These are phyloP conservation scores for Elsinoe arachidis DNA, from an alignment of 2,329 filamentous ascomycete species.

Conservation along the genomic window DNA sequence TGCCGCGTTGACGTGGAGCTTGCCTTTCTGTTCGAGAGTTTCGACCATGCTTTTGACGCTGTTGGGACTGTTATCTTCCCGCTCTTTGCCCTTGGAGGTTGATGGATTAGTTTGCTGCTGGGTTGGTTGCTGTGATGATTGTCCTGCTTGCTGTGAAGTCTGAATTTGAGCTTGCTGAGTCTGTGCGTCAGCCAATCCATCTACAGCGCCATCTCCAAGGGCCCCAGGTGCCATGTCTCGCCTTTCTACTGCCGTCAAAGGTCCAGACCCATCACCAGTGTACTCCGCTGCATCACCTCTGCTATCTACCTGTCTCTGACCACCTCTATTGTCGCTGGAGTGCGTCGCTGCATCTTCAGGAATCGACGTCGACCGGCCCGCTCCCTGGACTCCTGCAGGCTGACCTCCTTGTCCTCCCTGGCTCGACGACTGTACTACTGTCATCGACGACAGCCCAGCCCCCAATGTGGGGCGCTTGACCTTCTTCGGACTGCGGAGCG, in stretches of 20 bases:
- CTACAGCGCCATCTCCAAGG: background rate
- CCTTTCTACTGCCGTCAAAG: background rate
- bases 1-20: background rate
- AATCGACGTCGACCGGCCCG: background rate
- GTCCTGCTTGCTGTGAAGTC: background rate
- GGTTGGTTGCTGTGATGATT: background rate
- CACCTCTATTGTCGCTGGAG: background rate
- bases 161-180: background rate
- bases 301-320: background rate
- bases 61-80: slow-evolving; percentile 10
- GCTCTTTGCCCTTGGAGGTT: slow-evolving; percentile 5
- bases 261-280: background rate
- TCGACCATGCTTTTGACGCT: slow-evolving; percentile 12
- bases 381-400: background rate
- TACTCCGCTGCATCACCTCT: background rate
- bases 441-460: background rate
- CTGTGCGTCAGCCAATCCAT: background rate
- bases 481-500: background rate
- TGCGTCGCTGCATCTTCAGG: background rate
- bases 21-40: slow-evolving; percentile 8
- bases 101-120: background rate
- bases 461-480: background rate
- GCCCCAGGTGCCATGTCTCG: background rate
- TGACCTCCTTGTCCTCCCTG: background rate
- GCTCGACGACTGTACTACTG: background rate